Evolutionary conservation across 805 yeast species (phyloP), one percentile per base, ranked within the genome.

Genomic region (Saturnispora gosingensis): DNA sequence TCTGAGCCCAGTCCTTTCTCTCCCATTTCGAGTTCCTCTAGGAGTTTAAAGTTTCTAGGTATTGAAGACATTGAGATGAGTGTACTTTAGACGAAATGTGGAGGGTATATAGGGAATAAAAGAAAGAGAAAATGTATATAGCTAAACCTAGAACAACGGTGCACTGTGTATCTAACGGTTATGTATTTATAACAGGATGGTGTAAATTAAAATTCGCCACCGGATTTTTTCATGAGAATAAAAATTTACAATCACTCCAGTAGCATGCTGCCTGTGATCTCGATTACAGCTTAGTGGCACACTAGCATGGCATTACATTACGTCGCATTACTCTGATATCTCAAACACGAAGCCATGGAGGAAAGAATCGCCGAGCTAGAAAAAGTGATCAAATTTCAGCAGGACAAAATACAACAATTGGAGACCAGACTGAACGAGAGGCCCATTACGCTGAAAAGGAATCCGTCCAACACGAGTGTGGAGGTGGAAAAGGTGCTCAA

Each of bases 1-100:
- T 93, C 98, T 25, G 97, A 93, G 20, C 98, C 97, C 46, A 87
- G 74, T 20, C 99, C 99, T 67, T 93, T 93, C 66, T 93, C 99
- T 46, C 99, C 99, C 62, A 91, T 91, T 68, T 95, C 99, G 58
- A 93, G 76, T 71, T 93, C 99, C 70, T 93, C 99, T 56, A 93
- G 76, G 34, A 93, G 79, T 65, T 95, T 86, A 70, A 93, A 93
- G 67, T 88, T 90, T 69, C 99, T 82, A 59, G 99, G 99, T 42
- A 63, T 56, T 5, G 65, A 60, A 4, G 65, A 59, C 64, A 61
- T 61, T 25, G 28, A 25, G 28, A 6, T 25, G 28, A 25, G 30
- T 50, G 20, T 38, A 38, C 13, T 18, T 4, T 30, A 30, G 34
- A 9, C 13, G 34, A 25, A 7, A 25, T 25, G 28, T 25, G 28